Evolutionary conservation across 129 eudicot species (phyloP), one percentile per base, ranked within the genome.

Genomic region (Helianthus tuberosus): DNA sequence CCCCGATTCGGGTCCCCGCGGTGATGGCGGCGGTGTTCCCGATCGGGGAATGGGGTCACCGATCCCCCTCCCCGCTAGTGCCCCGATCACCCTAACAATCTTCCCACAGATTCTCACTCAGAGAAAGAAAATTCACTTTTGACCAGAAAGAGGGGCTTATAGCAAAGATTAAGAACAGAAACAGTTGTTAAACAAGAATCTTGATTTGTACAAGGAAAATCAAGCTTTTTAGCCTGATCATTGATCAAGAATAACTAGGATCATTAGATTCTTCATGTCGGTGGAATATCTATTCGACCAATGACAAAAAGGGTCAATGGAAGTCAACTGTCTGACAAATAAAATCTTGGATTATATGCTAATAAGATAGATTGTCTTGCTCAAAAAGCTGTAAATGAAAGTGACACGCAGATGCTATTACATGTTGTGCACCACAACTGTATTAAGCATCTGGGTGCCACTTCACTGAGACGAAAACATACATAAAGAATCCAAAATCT

Each of bases 171-270:
- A 63, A 72, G 41, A 41, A 62, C 72, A 63, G 2, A 60, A 69
- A 61, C 20, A 52, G 29, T 11, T 70, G 66, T 47, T 51, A 8
- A 5, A 43, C 10, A 71, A 61, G 62, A 71, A 78, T 78, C 57
- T 71, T 43, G 73, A 71, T 78, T 64, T 25, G 73, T 71, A 71
- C 73, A 52, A 78, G 82, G 64, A 77, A 59, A 61, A 60, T 69
- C 73, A 75, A 65, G 73, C 73, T 38, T 65, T 72, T 72, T 72
- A 27, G 44, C 6, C 57, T 72, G 27, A 58, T 58, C 68, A 72
- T 72, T n/a, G 13, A 72, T 72, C 65, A 75, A 52, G 79, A 65
- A 75, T 38, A 75, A 64, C 55, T 52, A 75, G 64, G 23, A 75
- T 77, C 63, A 64, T 50, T 63, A 15, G 68, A 76, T 67, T 68